Percentiles rank a stretch among this genome's conserved stretches.
These are phyloP conservation scores for Candida sithepensis DNA, from an alignment of 805 yeast genomes.

Conservation along the genomic window DNA sequence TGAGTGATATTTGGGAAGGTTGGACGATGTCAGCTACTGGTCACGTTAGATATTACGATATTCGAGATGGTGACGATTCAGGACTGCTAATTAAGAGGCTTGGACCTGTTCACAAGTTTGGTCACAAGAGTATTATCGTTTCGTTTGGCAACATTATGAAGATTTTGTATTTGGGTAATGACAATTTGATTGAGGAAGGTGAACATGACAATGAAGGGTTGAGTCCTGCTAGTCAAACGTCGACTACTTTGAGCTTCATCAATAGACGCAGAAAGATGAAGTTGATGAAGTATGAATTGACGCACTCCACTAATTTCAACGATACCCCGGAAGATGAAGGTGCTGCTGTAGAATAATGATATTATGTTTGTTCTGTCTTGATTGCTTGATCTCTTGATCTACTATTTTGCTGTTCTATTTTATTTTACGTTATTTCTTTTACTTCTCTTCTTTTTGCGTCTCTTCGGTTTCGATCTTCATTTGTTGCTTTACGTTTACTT, in stretches of 20 bases:
- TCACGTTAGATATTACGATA: conserved; percentile 51
- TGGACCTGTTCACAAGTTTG: conserved; percentile 65
- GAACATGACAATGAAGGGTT: conserved; percentile 41
- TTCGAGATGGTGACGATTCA: conserved; percentile 44
- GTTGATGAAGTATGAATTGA: conserved; percentile 32
- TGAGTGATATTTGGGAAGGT: conserved; percentile 68
- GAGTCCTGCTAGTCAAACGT: conserved; percentile 28
- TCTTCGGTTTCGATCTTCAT: not conserved
- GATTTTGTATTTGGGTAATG: conserved; percentile 71
- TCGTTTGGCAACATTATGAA: conserved; percentile 73
- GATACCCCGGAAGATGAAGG: conserved; percentile 10
- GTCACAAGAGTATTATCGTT: conserved; percentile 72
- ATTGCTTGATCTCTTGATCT: not conserved
- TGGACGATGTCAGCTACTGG: conserved; percentile 76
- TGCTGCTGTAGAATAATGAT: not conserved
- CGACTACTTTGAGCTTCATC: conserved; percentile 31
- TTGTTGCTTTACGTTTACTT: not conserved
- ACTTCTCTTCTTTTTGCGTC: not conserved
- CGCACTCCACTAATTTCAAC: conserved; percentile 35
- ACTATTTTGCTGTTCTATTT: not conserved
- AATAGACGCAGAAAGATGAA: conserved; percentile 34
- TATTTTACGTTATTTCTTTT: not conserved
- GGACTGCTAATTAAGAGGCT: conserved; percentile 51
- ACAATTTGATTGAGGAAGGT: conserved; percentile 61
- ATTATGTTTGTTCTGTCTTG: not conserved